phyloP scores from a whole-genome alignment of 2,329 filamentous ascomycete genomes.

The Didymellaceae sp. region DNA sequence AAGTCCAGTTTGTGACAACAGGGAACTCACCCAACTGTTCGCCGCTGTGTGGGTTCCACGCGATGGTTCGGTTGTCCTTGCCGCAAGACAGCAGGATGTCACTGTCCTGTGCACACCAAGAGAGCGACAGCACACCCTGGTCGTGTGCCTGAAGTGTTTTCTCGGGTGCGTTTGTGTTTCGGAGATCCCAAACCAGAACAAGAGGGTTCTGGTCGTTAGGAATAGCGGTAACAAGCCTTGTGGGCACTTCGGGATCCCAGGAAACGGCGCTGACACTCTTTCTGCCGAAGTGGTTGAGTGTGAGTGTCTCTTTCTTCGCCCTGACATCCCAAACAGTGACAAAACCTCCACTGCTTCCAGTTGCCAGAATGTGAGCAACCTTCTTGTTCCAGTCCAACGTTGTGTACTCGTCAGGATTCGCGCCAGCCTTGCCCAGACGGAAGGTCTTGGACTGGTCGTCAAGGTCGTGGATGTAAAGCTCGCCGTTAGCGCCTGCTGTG shows the following conservation, averaged over 20 bases:
- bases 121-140: conserved; percentile 88
- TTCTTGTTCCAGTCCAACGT: conserved; percentile 99
- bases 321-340: conserved; percentile 99
- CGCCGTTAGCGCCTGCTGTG: conserved; percentile 91
- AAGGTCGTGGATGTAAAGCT: conserved; percentile 94
- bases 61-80: conserved; percentile 93
- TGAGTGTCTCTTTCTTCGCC: conserved; percentile 95
- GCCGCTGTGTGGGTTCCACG: conserved; percentile 95
- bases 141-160: conserved; percentile 89
- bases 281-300: conserved; percentile 84
- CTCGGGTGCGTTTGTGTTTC: conserved; percentile 95
- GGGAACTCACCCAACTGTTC: conserved; percentile 90
- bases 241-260: conserved; percentile 94
- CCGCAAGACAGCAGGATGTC: conserved; percentile 90
- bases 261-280: conserved; percentile 95
- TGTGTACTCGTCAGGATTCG: conserved; percentile 92
- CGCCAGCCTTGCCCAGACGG: conserved; percentile 84
- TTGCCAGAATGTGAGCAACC: conserved; percentile 94
- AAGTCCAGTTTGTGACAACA: conserved; percentile 99
- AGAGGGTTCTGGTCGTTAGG: conserved; percentile 87
- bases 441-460: conserved; percentile 89
- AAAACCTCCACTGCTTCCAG: conserved; percentile 89
- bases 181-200: conserved; percentile 91
- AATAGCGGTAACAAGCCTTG: conserved; percentile 90
- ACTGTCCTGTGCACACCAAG: conserved; percentile 92